Base-by-base conservation (phyloP, 768 basidiomycete species). In the Boletus subparvulus region DNA sequence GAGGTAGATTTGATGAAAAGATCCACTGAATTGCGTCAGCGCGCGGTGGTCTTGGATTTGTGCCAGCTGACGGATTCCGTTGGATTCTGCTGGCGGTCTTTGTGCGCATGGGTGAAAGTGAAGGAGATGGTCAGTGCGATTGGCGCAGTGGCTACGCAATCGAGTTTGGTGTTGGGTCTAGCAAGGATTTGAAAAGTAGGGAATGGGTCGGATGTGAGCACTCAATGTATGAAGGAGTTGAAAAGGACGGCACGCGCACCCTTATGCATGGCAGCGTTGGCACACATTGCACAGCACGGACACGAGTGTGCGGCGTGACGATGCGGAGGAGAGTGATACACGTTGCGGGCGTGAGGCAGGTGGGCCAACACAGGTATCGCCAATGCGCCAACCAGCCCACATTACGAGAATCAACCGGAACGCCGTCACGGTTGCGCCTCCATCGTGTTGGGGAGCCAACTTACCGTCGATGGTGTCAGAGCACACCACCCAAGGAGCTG, bases 1-100 rank as follows among this genome's bases (percentile, higher is more conserved):
- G 68, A 50, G 87, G 86, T 47, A 90, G 83, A 69, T 88, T 89
- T 61, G 81, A 85, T 62, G 86, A 80, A 70, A 88, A 89, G 53
- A 90, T 77, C 88, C 88, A 90, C 59, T 89, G 87, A 48, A 88
- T 70, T 55, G 84, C 78, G 55, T 67, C 67, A 68, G 65, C 33
- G 61, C 72, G 71, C 54, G 63, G 68, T 45, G 72, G 39, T 58
- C 72, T 70, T 53, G 71, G 52, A 47, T 40, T 65, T 47, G 71
- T 26, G 44, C 67, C 55, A 47, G 59, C 37, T 1, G 72, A 59
- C 13, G 66, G 46, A 42, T 64, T 63, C 37, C 67, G 66, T 33
- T 68, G 72, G 14, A 44, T 41, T 47, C 65, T 73, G 47, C 47
- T 64, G 51, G 35, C 63, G 19, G 61, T 47, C 57, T 50, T 72